Evolutionary conservation across 345 rosid species (phyloP).

Genomic region (Combretum micranthum): DNA sequence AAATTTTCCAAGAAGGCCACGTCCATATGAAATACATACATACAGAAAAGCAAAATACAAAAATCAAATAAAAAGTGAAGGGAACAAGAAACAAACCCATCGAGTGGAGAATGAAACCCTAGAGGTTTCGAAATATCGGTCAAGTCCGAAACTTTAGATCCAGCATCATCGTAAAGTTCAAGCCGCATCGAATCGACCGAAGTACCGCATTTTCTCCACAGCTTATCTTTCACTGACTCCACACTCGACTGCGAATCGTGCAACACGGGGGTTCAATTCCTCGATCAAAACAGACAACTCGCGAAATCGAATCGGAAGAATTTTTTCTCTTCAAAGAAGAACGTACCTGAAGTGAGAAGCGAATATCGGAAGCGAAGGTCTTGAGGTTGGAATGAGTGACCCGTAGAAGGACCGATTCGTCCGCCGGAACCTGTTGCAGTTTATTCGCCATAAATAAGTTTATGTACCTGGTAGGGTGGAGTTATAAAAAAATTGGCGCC

Average conservation of each 20-base stretch:
- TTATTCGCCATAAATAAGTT: slow-evolving; percentile 9
- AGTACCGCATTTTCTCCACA: slow-evolving; percentile 87
- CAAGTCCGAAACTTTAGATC: slow-evolving; percentile 46
- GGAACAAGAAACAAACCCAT: slow-evolving; percentile 40
- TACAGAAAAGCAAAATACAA: background rate
- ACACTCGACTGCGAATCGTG: slow-evolving; percentile 33
- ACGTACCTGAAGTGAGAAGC: slow-evolving; percentile 64
- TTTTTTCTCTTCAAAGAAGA: too few species aligned
- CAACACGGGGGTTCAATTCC: background rate
- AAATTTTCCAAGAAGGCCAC: too few species aligned
- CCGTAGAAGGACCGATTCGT: slow-evolving; percentile 63
- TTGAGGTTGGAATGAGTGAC: slow-evolving; percentile 78
- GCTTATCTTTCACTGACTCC: slow-evolving; percentile 85
- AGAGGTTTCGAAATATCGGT: slow-evolving; percentile 54
- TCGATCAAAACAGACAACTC: background rate
- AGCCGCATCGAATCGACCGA: slow-evolving; percentile 63
- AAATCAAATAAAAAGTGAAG: background rate
- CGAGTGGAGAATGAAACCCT: slow-evolving; percentile 70
- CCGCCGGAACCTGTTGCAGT: slow-evolving; percentile 38
- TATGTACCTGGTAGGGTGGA: background rate
- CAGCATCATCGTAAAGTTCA: slow-evolving; percentile 77
- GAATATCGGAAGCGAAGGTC: slow-evolving; percentile 55
- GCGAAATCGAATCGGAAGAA: background rate
- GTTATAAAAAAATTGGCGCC: background rate
- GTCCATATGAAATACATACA: background rate